These are phyloP conservation scores for Plasmodium billcollinsi DNA, from an alignment of 169 alveolate species.

Conservation along the genomic window DNA sequence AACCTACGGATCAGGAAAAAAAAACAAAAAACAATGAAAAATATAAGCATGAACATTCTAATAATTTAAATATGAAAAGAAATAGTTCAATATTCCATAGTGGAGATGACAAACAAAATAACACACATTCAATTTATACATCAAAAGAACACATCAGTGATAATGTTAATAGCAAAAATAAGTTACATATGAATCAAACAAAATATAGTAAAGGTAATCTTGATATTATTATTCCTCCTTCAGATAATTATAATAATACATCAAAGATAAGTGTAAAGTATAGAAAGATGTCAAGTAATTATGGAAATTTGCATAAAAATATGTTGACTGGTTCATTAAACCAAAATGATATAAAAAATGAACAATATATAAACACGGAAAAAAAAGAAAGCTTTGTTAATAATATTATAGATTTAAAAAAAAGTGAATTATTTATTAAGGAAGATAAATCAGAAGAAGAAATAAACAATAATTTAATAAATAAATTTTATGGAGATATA, in stretches of 20 bases:
- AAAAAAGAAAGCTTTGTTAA: background rate
- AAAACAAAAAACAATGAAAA: constrained; percentile 3
- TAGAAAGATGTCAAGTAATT: background rate
- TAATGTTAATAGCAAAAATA: too few relatives aligned
- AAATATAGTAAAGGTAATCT: too few relatives aligned
- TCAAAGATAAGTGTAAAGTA: background rate
- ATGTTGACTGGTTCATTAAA: background rate
- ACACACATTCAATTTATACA: too few relatives aligned
- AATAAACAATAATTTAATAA: constrained; percentile 3
- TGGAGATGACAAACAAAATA: too few relatives aligned
- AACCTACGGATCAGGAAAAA: background rate
- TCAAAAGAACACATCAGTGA: too few relatives aligned
- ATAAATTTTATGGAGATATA: constrained; percentile 55
- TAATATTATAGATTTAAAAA: background rate
- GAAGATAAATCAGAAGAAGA: constrained; percentile 29
- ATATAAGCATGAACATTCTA: background rate
- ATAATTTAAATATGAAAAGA: too few relatives aligned
- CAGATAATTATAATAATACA: background rate
- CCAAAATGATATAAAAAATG: background rate
- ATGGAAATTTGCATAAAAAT: background rate
- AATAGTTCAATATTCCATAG: too few relatives aligned
- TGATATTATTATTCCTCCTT: too few relatives aligned
- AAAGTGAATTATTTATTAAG: constrained; percentile 1
- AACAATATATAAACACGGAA: background rate
- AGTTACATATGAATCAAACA: too few relatives aligned